Percentiles rank a stretch among this genome's conserved stretches.
Evolutionary conservation across 345 rosid species (phyloP).

Genomic region (Citrus inodora): DNA sequence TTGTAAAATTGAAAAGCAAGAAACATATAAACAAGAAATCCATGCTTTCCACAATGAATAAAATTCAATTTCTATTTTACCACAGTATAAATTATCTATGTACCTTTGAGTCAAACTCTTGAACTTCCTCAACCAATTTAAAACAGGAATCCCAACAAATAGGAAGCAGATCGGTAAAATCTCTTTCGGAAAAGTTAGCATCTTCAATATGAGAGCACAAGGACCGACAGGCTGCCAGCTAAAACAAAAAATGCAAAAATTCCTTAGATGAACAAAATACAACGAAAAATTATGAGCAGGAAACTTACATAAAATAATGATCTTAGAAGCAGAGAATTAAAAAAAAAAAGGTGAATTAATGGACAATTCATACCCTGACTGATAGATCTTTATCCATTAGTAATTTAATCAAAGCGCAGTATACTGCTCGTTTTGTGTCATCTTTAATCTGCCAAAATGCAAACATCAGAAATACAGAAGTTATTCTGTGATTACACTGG

Average conservation of each 20-base stretch:
- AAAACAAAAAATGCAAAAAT: slow-evolving; percentile 29
- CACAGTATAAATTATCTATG: not conserved
- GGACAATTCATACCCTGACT: slow-evolving; percentile 79
- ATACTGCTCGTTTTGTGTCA: slow-evolving; percentile 87
- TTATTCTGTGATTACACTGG: not conserved
- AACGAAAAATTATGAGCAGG: not conserved
- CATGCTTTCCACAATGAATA: not conserved
- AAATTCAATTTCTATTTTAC: not conserved
- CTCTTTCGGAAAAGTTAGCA: slow-evolving; percentile 78
- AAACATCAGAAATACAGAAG: slow-evolving; percentile 21
- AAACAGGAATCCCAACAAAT: slow-evolving; percentile 87
- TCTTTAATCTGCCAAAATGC: slow-evolving; percentile 67
- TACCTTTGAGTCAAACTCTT: slow-evolving; percentile 99
- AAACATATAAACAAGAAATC: not conserved
- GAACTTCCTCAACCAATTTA: slow-evolving; percentile 86
- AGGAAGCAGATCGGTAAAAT: slow-evolving; percentile 85
- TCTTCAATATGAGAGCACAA: slow-evolving; percentile 89
- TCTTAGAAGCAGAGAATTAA: not conserved
- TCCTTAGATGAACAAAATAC: slow-evolving; percentile 23
- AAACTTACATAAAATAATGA: not conserved
- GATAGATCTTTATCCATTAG: slow-evolving; percentile 79
- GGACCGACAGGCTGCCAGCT: slow-evolving; percentile 98
- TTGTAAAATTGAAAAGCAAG: not conserved
- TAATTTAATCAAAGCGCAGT: slow-evolving; percentile 81
- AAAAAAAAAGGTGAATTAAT: slow-evolving; percentile 1